A percentile compares a stretch with the other conserved stretches of the same genome.
Evolutionary conservation across 495 filamentous ascomycete species (phyloP).

Genomic region (Patellaria atrata): DNA sequence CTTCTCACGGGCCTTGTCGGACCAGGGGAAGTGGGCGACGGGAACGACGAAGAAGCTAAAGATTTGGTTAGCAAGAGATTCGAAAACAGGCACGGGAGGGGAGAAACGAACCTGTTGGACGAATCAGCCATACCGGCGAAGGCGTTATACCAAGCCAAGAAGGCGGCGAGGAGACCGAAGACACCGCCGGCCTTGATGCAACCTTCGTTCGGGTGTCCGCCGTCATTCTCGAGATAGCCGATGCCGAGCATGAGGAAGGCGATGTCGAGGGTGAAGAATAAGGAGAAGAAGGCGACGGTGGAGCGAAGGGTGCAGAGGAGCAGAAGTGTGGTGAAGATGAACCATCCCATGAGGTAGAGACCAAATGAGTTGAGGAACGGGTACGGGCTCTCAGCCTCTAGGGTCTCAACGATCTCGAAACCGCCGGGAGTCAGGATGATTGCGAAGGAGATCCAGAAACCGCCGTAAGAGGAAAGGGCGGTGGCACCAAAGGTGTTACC

Average conservation of each 20-base stretch:
- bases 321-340: conserved; percentile 90
- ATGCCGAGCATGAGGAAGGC: conserved; percentile 82
- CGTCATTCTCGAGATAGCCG: conserved; percentile 44
- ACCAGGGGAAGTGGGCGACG: conserved; percentile 96
- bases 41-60: conserved; percentile 89
- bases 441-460: conserved; percentile 90
- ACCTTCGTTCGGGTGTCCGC: conserved; percentile 31
- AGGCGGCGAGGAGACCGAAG: conserved; percentile 79
- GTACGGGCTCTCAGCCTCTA: conserved; percentile 30
- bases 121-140: conserved; percentile 84
- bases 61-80: background rate
- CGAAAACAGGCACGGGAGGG: background rate
- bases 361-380: conserved; percentile 58
- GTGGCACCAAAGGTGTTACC: conserved; percentile 96
- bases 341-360: conserved; percentile 87
- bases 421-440: conserved; percentile 77
- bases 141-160: conserved; percentile 94
- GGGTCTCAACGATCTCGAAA: conserved; percentile 39
- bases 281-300: conserved; percentile 86
- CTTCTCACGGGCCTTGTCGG: conserved; percentile 59
- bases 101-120: conserved; percentile 47
- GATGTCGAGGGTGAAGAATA: conserved; percentile 89
- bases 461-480: conserved; percentile 89
- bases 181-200: conserved; percentile 69
- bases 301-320: conserved; percentile 83